These are phyloP conservation scores for Leucoagaricus sp. DNA, from an alignment of 1,284 basidiomycete genomes.

Conservation along the genomic window DNA sequence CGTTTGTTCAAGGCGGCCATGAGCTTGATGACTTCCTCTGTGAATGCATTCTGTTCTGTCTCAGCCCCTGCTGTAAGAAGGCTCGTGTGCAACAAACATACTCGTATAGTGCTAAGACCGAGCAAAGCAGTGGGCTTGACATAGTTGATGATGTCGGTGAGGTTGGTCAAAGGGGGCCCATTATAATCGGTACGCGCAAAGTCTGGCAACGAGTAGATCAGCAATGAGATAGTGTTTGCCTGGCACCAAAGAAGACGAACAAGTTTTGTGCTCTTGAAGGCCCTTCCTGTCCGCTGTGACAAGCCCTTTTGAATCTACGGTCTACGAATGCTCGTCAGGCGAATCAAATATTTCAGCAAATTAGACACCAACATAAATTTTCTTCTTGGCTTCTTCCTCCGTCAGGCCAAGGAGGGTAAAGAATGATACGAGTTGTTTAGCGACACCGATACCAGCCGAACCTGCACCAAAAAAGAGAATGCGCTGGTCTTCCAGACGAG, in stretches of 20 bases:
- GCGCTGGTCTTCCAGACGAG: slow-evolving; percentile 67
- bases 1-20: slow-evolving; percentile 74
- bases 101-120: slow-evolving; percentile 75
- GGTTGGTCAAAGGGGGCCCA: slow-evolving; percentile 60
- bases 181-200: slow-evolving; percentile 74
- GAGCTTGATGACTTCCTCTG: slow-evolving; percentile 62
- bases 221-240: not conserved
- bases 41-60: slow-evolving; percentile 64
- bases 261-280: slow-evolving; percentile 75
- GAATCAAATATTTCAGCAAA: slow-evolving; percentile 2
- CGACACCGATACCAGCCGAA: slow-evolving; percentile 80
- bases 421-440: slow-evolving; percentile 76
- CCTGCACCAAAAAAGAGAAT: slow-evolving; percentile 84
- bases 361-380: slow-evolving; percentile 62
- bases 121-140: slow-evolving; percentile 84
- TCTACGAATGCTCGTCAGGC: slow-evolving; percentile 33
- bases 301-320: slow-evolving; percentile 77
- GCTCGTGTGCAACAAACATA: slow-evolving; percentile 24
- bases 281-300: slow-evolving; percentile 67
- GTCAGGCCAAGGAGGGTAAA: slow-evolving; percentile 67
- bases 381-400: slow-evolving; percentile 65
- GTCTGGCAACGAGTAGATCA: slow-evolving; percentile 39
- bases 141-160: slow-evolving; percentile 75
- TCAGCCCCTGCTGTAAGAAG: not conserved
- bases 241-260: slow-evolving; percentile 28